Evolutionary conservation across 495 filamentous ascomycete species (phyloP).

Genomic region (Xylaria scruposa): DNA sequence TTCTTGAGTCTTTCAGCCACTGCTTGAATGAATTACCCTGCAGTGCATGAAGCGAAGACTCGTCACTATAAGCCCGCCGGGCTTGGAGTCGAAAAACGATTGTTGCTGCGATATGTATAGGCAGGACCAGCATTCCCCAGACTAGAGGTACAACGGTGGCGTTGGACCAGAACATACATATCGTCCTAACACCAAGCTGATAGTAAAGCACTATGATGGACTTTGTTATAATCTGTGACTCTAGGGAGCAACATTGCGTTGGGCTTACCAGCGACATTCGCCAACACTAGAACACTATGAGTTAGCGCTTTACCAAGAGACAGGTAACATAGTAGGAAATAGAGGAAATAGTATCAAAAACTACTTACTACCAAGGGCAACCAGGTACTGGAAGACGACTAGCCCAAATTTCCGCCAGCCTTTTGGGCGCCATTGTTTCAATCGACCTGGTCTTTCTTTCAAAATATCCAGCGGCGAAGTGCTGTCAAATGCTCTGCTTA

Average conservation of each 20-base stretch:
- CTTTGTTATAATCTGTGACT: neutral
- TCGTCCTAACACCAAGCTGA: slow-evolving; percentile 27
- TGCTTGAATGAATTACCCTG: neutral
- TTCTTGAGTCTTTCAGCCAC: neutral
- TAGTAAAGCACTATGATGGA: slow-evolving; percentile 12
- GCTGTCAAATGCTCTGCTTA: slow-evolving; percentile 34
- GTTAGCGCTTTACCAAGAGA: too few relatives aligned
- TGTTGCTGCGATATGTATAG: slow-evolving; percentile 19
- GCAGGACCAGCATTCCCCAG: slow-evolving; percentile 27
- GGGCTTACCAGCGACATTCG: slow-evolving; percentile 22
- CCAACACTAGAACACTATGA: neutral
- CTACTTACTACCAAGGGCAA: slow-evolving; percentile 18
- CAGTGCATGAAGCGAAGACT: neutral
- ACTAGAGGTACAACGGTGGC: slow-evolving; percentile 17
- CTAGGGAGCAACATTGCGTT: neutral
- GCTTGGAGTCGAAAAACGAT: slow-evolving; percentile 26
- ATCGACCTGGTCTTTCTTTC: neutral
- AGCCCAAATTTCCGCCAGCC: neutral
- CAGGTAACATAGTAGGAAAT: too few relatives aligned
- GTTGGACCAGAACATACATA: slow-evolving; percentile 23
- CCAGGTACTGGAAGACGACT: slow-evolving; percentile 19
- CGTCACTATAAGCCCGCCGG: slow-evolving; percentile 2
- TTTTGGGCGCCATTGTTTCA: slow-evolving; percentile 6
- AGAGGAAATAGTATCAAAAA: too few relatives aligned
- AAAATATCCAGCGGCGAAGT: slow-evolving; percentile 32